phyloP scores from a whole-genome alignment of 768 basidiomycete genomes.

The Dentipellis fragilis region DNA sequence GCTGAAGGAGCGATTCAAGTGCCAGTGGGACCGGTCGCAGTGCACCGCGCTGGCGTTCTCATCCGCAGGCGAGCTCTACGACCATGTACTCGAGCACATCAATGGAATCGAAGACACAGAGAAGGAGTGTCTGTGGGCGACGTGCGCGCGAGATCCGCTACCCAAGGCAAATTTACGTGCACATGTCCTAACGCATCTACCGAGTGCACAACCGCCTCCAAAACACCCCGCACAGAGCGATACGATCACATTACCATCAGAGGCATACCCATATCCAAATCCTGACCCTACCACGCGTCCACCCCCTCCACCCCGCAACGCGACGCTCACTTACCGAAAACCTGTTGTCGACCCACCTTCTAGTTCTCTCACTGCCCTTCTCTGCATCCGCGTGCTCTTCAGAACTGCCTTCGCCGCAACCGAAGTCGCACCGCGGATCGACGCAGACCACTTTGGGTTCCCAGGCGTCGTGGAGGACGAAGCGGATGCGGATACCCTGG shows the following conservation, averaged over 20 bases:
- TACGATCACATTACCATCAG: conserved; percentile 55
- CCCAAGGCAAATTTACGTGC: conserved; percentile 44
- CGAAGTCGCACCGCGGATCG: conserved; percentile 57
- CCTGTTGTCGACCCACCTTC: conserved; percentile 59
- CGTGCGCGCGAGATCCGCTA: conserved; percentile 41
- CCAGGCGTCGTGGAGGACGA: conserved; percentile 73
- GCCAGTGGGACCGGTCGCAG: conserved; percentile 63
- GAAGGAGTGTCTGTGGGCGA: conserved; percentile 60
- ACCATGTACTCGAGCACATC: conserved; percentile 52
- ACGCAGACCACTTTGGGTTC: conserved; percentile 85
- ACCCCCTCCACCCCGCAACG: conserved; percentile 60
- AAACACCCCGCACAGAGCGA: conserved; percentile 67
- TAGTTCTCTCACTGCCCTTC: conserved; percentile 67
- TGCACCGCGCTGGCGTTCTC: conserved; percentile 39
- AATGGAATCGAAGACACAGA: conserved; percentile 33
- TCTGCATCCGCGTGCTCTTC: conserved; percentile 79
- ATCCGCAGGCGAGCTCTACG: conserved; percentile 57
- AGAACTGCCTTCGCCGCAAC: conserved; percentile 66
- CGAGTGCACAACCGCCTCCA: conserved; percentile 41
- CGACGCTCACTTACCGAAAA: conserved; percentile 46
- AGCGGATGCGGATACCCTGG: conserved; percentile 47
- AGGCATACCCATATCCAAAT: conserved; percentile 43
- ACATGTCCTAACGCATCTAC: conserved; percentile 73
- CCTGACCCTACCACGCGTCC: conserved; percentile 56
- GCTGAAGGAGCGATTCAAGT: conserved; percentile 56